phyloP scores from a whole-genome alignment of 305 asterid genomes.

The Plantago coronopus region DNA sequence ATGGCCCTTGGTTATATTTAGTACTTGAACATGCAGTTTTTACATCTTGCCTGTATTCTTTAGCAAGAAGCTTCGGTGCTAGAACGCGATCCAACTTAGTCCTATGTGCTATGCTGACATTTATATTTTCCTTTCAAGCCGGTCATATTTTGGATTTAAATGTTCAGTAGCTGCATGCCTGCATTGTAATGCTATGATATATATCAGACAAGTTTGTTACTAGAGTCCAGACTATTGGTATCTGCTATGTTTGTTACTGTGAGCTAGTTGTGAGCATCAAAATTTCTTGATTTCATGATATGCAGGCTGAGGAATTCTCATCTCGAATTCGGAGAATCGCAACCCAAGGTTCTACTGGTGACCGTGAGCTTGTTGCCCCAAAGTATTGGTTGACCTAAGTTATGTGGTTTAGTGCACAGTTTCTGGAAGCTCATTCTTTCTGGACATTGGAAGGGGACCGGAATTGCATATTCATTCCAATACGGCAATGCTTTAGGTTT shows the following conservation, averaged over 20 bases:
- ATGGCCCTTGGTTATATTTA: too few species aligned
- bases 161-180: too few species aligned
- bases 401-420: neutral
- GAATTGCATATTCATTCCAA: neutral
- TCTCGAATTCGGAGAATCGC: slow-evolving; percentile 80
- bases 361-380: slow-evolving; percentile 42
- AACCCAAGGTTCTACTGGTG: slow-evolving; percentile 57
- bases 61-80: too few species aligned
- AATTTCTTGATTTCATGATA: neutral
- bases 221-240: neutral
- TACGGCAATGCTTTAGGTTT: neutral
- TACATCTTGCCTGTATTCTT: too few species aligned
- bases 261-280: neutral
- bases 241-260: neutral
- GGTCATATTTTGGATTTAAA: too few species aligned
- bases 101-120: too few species aligned
- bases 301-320: slow-evolving; percentile 81
- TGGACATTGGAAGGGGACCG: too few species aligned
- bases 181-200: too few species aligned
- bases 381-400: slow-evolving; percentile 58
- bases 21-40: too few species aligned
- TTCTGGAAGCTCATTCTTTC: neutral
- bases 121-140: too few species aligned
- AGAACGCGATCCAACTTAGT: too few species aligned
- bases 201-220: too few species aligned